Conservation (phyloP, 441 rosid genomes). For the Gossypium davidsonii region DNA sequence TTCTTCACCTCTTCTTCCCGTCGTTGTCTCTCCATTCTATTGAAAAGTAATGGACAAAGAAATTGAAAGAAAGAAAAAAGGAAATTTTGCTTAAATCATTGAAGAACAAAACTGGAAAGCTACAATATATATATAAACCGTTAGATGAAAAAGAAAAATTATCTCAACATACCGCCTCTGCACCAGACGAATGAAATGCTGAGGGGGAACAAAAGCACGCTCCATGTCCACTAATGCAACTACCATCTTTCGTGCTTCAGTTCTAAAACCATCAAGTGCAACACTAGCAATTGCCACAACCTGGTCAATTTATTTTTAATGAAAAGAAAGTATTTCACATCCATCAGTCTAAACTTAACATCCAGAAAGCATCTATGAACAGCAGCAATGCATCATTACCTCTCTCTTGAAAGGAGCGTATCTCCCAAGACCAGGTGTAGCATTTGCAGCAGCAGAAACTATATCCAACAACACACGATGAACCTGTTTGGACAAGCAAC, state of each 20-base stretch:
- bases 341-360: neutral
- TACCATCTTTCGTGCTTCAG: constrained; percentile 86
- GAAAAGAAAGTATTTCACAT: neutral
- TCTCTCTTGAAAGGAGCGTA: constrained; percentile 95
- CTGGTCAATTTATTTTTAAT: constrained; percentile 26
- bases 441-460: constrained; percentile 77
- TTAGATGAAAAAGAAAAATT: neutral
- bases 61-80: neutral
- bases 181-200: constrained; percentile 90
- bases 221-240: constrained; percentile 97
- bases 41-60: constrained; percentile 11
- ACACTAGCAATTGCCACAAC: constrained; percentile 79
- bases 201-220: constrained; percentile 97
- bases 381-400: constrained; percentile 32
- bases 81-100: neutral
- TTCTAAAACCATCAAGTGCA: constrained; percentile 84
- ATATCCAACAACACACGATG: constrained; percentile 88
- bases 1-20: constrained; percentile 90
- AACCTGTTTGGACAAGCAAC: constrained; percentile 42
- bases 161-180: constrained; percentile 60
- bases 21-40: constrained; percentile 97
- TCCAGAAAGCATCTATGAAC: constrained; percentile 14
- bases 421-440: constrained; percentile 94
- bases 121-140: neutral
- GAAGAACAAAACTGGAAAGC: neutral